Evolutionary conservation across 208 protist genomes (phyloP).

Genomic region (Herpetomonas tarakana): DNA sequence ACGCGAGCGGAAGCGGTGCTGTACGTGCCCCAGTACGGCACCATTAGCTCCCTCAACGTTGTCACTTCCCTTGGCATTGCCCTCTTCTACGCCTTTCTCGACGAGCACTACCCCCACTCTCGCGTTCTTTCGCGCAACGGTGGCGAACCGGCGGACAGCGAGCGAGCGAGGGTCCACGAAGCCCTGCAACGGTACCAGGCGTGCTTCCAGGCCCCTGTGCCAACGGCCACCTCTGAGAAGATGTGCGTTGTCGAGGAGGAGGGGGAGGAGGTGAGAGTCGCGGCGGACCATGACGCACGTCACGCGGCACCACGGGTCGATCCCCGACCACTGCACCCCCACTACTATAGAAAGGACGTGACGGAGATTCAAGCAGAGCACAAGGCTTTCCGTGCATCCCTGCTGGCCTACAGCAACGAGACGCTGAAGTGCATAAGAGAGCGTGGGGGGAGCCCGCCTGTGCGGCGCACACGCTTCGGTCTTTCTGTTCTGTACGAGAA

Average conservation of each 20-base stretch:
- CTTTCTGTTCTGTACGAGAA: constrained; percentile 87
- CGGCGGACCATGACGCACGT: too few species aligned
- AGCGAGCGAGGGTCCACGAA: neutral
- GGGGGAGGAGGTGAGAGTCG: too few species aligned
- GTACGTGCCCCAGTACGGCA: constrained; percentile 89
- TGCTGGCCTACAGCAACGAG: constrained; percentile 33
- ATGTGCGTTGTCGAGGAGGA: neutral
- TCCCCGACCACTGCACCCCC: constrained; percentile 59
- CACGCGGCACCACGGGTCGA: constrained; percentile 53
- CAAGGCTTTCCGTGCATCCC: constrained; percentile 18
- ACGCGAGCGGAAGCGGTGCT: constrained; percentile 33
- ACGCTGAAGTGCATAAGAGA: neutral
- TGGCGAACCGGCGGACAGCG: neutral
- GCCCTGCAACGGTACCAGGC: neutral
- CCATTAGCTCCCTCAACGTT: constrained; percentile 88
- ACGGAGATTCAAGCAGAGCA: constrained; percentile 10
- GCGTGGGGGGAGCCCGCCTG: neutral
- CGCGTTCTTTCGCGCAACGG: constrained; percentile 18
- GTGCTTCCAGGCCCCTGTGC: neutral
- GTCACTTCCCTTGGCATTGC: constrained; percentile 85
- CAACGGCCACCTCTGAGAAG: neutral
- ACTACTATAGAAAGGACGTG: constrained; percentile 7
- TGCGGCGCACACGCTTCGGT: constrained; percentile 36
- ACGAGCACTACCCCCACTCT: constrained; percentile 39
- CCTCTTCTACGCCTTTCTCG: constrained; percentile 76